Base-by-base conservation (phyloP, 2,329 filamentous ascomycete genomes). In the Alternaria longipes region DNA sequence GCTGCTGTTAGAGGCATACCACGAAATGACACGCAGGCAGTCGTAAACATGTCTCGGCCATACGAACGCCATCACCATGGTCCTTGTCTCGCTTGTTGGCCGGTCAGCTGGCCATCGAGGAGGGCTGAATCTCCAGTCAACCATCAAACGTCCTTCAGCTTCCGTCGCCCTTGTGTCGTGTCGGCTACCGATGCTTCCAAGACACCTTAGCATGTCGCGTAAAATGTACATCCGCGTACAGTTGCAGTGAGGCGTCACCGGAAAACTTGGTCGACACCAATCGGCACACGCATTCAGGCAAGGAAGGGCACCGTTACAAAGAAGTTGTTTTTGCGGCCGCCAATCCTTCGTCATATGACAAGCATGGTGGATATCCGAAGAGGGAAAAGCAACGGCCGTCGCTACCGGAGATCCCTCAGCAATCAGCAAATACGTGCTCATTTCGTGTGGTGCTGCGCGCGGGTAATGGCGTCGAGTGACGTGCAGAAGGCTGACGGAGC, bases 331-430 rank as follows among this genome's bases (percentile, higher is more conserved):
- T 73, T 67, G 55, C 56, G 63, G 66, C 62, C 59, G 50, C 65
- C 66, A 69, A 60, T 65, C 55, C 59, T 45, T 55, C 54, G 57
- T 69, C 65, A 67, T 68, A 60, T 68, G 66, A 71, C 55, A 64
- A 62, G 54, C 44, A 66, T 60, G 60, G 63, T 65, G 65, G 58
- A 41, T 6, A 20, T 24, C 24, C 46, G 46, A 26, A 41, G 14
- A 34, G 53, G 53, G 62, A 71, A 70, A 69, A 68, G 60, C 49
- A 67, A 60, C 41, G 52, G 20, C 24, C 26, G 34, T 49, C 26
- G 34, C 36, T 36, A 22, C 20, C 34, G 24, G 42, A 24, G 9
- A 24, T 42, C 16, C 22, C 38, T 16, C 46, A 41, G 66, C 60
- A 66, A 70, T 69, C 54, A 60, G 46, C 56, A 40, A 64, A 55